Conservation (phyloP, 257 asterid species). For the Rubia yunnanensis region DNA sequence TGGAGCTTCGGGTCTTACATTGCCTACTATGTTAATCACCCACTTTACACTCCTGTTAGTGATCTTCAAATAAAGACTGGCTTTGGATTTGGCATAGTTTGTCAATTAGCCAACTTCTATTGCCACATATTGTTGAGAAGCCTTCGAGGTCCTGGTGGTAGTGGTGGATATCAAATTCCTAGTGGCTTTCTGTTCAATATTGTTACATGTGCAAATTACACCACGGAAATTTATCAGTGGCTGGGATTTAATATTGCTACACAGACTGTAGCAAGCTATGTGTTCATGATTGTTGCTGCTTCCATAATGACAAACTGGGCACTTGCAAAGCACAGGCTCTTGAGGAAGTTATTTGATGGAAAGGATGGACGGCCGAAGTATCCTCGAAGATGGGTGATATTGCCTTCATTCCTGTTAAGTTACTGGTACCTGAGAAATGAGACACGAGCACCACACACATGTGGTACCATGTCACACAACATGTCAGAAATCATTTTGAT, state of each 20-base stretch:
- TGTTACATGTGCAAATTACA: constrained; percentile 93
- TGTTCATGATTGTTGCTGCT: constrained; percentile 93
- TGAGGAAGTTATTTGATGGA: constrained; percentile 91
- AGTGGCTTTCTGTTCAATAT: constrained; percentile 80
- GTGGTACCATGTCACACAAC: not conserved
- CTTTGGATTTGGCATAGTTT: constrained; percentile 65
- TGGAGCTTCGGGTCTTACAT: constrained; percentile 88
- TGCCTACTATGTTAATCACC: constrained; percentile 89
- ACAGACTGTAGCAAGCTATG: constrained; percentile 75
- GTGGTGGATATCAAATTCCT: constrained; percentile 91
- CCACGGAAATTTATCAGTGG: constrained; percentile 98
- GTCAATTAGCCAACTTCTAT: constrained; percentile 82
- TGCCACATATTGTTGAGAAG: constrained; percentile 87
- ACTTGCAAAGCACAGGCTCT: constrained; percentile 83
- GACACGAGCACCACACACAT: not conserved
- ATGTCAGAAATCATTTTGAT: constrained; percentile 5
- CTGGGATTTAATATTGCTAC: constrained; percentile 93
- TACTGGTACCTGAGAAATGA: not conserved
- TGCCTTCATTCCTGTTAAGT: constrained; percentile 91
- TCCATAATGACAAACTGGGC: constrained; percentile 99
- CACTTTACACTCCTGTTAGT: constrained; percentile 78
- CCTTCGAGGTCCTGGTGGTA: constrained; percentile 57
- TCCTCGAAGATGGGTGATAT: constrained; percentile 92
- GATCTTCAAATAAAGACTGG: constrained; percentile 88
- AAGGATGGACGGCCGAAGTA: constrained; percentile 83